A percentile compares a stretch with the other conserved stretches of the same genome.
Conservation (phyloP, 306 rosid genomes). For the Begonia loranthoides region DNA sequence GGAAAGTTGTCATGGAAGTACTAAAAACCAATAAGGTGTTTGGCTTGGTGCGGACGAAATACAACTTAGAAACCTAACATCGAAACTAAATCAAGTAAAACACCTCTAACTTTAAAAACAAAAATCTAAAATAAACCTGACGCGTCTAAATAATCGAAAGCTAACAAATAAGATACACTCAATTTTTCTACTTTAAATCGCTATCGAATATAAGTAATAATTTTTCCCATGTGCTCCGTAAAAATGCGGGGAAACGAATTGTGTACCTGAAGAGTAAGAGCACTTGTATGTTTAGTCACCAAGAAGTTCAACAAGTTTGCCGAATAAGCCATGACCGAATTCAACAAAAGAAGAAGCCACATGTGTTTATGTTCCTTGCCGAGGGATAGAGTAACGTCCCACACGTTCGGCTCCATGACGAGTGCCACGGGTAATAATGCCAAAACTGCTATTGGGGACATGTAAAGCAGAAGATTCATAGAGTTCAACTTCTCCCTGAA, state of each 20-base stretch:
- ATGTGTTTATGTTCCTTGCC: conserved; percentile 62
- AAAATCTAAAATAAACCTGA: no score
- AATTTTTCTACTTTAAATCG: no score
- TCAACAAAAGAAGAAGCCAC: conserved; percentile 83
- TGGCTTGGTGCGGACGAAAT: no score
- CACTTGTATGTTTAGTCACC: conserved; percentile 97
- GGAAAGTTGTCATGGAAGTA: no score
- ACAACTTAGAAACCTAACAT: no score
- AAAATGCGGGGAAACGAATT: no score
- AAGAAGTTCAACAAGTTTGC: conserved; percentile 92
- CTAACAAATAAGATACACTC: no score
- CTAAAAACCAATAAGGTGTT: no score
- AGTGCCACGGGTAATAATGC: conserved; percentile 81
- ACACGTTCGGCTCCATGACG: conserved; percentile 77
- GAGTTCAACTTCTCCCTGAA: conserved; percentile 95
- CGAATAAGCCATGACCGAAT: conserved; percentile 69
- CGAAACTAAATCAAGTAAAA: no score
- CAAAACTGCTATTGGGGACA: conserved; percentile 83
- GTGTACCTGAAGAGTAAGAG: conserved; percentile 87
- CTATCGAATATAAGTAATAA: not conserved
- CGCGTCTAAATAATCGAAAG: no score
- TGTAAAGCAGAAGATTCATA: conserved; percentile 84
- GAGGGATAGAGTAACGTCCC: conserved; percentile 42
- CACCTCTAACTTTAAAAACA: no score
- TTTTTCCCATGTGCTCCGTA: not conserved